Base-by-base conservation (phyloP, 176 grass and related monocot genomes). In the Juncus inflexus region DNA sequence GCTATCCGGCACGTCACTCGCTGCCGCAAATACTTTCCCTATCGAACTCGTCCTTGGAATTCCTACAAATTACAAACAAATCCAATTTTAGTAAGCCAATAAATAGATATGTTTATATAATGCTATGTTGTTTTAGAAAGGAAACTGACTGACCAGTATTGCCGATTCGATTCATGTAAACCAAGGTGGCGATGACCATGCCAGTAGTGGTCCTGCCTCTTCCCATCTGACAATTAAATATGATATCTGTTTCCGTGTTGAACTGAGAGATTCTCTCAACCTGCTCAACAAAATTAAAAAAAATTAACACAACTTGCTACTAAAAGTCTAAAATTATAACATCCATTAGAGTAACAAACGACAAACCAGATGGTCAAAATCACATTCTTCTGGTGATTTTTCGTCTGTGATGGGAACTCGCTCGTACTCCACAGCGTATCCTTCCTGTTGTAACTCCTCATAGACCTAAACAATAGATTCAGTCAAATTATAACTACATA, bases 181-280 rank as follows among this genome's bases (percentile, higher is more conserved):
- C 83, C 80, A 97, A 79, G 19, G 85, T 97, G 72, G 94, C 89
- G 85, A 97, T 97, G 64, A 97, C 88, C 94, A 97, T 97, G 58
- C 94, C 94, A 73, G 94, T 97, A 61, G 94, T 97, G 72, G 94
- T 97, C 54, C 94, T 62, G 54, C 94, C 94, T 74, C 94, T 81
- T 39, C 94, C 94, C 94, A 97, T 97, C 86, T 97, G 94, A 62
- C 94, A 97, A 73, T 97, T 97, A 83, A 97, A 97, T 40, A 97
- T 70, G 76, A 97, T 92, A 74, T 97, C 88, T 41, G 88, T 97
- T 67, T 97, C 94, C 77, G 89, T 75, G 60, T 79, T 83, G 57
- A 84, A 84, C 81, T 89, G 74, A 66, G 85, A 97, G 35, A 97
- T 91, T 80, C 85, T 80, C 40, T 45, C 53, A 74, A 92, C 94